These are phyloP conservation scores for Penicillium sp. DNA, from an alignment of 2,329 filamentous ascomycete genomes.

Conservation along the genomic window DNA sequence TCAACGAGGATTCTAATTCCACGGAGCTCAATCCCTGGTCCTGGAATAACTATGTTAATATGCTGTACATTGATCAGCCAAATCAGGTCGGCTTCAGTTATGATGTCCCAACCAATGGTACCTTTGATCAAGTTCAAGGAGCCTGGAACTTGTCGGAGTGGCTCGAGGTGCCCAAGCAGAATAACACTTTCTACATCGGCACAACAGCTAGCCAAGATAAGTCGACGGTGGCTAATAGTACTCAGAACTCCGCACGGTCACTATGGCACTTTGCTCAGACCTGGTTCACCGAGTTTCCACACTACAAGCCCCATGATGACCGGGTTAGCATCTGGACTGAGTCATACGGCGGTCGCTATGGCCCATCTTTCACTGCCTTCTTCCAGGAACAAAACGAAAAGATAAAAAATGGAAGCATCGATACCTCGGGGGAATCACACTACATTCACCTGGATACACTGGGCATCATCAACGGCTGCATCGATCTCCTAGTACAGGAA, in stretches of 20 bases:
- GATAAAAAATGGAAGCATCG: constrained; percentile 36
- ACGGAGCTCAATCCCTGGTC: constrained; percentile 58
- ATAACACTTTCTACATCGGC: constrained; percentile 54
- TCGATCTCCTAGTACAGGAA: constrained; percentile 52
- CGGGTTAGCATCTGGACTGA: constrained; percentile 48
- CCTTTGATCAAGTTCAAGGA: constrained; percentile 32
- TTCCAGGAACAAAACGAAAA: constrained; percentile 46
- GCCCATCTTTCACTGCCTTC: constrained; percentile 41
- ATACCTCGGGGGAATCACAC: constrained; percentile 28
- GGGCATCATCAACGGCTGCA: constrained; percentile 58
- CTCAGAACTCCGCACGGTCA: constrained; percentile 54
- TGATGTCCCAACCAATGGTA: constrained; percentile 44
- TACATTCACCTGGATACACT: constrained; percentile 53
- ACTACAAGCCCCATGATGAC: constrained; percentile 60
- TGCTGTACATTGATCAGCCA: constrained; percentile 71
- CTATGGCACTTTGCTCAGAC: constrained; percentile 62
- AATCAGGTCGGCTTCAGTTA: constrained; percentile 61
- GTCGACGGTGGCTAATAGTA: constrained; percentile 51
- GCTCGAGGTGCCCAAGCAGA: constrained; percentile 44
- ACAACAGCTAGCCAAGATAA: constrained; percentile 51
- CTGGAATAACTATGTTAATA: constrained; percentile 64
- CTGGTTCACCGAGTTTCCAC: constrained; percentile 64
- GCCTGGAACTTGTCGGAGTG: constrained; percentile 30
- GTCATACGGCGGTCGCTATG: constrained; percentile 49
- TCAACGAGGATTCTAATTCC: constrained; percentile 54